These are phyloP conservation scores for Potentilla sterilis DNA, from an alignment of 306 rosid species.

Conservation along the genomic window DNA sequence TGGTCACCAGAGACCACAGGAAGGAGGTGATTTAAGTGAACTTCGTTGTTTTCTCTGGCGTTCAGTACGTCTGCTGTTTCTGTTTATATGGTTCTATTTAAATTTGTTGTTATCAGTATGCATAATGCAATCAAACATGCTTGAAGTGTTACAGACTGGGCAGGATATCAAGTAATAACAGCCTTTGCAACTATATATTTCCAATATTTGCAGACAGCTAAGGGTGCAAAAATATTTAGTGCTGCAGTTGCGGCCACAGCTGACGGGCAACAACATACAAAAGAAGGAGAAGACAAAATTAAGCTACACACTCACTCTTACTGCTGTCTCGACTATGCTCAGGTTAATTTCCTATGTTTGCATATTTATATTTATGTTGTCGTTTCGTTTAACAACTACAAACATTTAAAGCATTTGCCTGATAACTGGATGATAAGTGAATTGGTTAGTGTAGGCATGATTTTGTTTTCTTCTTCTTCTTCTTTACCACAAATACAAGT, in stretches of 20 bases:
- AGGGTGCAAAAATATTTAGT: slow-evolving; percentile 87
- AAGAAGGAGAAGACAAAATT: slow-evolving; percentile 92
- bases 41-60: slow-evolving; percentile 17
- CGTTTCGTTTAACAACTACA: background rate
- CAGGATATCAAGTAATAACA: background rate
- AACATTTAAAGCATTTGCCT: background rate
- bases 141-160: background rate
- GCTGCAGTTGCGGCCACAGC: slow-evolving; percentile 92
- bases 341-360: slow-evolving; percentile 47
- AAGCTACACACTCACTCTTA: slow-evolving; percentile 94
- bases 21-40: slow-evolving; percentile 57
- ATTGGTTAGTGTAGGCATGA: slow-evolving; percentile 23
- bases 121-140: background rate
- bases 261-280: slow-evolving; percentile 51
- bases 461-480: slow-evolving; percentile 11
- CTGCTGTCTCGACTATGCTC: slow-evolving; percentile 80
- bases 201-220: slow-evolving; percentile 65
- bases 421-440: slow-evolving; percentile 25
- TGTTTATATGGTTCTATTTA: background rate
- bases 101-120: background rate
- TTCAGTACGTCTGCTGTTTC: background rate
- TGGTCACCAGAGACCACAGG: slow-evolving; percentile 85
- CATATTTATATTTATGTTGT: background rate
- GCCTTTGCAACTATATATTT: background rate
- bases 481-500: slow-evolving; percentile 12